Evolutionary conservation across 441 rosid species (phyloP).

Genomic region (Pelargonium myrrhifolium): DNA sequence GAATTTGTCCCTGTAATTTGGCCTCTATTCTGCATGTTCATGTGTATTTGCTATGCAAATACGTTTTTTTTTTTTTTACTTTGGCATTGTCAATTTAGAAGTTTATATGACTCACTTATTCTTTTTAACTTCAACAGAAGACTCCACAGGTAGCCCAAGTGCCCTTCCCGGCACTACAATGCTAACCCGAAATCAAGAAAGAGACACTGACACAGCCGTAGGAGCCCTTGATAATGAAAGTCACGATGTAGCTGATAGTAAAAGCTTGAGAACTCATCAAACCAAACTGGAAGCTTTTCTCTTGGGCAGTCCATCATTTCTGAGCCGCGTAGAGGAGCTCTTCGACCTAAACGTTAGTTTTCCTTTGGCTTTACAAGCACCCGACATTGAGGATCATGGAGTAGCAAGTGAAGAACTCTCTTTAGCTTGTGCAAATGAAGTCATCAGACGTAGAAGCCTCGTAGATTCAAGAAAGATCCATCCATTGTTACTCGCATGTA

Average conservation of each 20-base stretch:
- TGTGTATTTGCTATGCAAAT: background rate
- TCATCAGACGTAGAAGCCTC: constrained; percentile 42
- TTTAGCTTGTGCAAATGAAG: constrained; percentile 56
- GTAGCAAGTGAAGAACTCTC: constrained; percentile 31
- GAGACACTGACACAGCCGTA: constrained; percentile 8
- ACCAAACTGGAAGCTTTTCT: constrained; percentile 36
- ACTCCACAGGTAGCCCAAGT: constrained; percentile 24
- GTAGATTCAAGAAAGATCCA: constrained; percentile 26
- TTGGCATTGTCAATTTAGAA: background rate
- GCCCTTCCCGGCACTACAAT: constrained; percentile 17
- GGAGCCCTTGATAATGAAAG: constrained; percentile 20
- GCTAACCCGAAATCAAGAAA: constrained; percentile 17
- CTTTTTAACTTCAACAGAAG: constrained; percentile 27
- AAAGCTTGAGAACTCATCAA: constrained; percentile 21
- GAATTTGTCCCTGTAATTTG: background rate
- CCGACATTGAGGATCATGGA: constrained; percentile 8
- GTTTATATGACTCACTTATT: constrained; percentile 3
- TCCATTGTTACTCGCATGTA: constrained; percentile 16
- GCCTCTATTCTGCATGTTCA: background rate
- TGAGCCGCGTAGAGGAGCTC: constrained; percentile 39
- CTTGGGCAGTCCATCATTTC: constrained; percentile 37
- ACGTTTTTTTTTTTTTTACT: background rate
- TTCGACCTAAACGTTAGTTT: constrained; percentile 32
- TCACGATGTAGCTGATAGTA: constrained; percentile 5
- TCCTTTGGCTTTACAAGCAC: constrained; percentile 19